Base-by-base conservation (phyloP, 2,329 filamentous ascomycete genomes). In the Nannizziopsis barbatae region DNA sequence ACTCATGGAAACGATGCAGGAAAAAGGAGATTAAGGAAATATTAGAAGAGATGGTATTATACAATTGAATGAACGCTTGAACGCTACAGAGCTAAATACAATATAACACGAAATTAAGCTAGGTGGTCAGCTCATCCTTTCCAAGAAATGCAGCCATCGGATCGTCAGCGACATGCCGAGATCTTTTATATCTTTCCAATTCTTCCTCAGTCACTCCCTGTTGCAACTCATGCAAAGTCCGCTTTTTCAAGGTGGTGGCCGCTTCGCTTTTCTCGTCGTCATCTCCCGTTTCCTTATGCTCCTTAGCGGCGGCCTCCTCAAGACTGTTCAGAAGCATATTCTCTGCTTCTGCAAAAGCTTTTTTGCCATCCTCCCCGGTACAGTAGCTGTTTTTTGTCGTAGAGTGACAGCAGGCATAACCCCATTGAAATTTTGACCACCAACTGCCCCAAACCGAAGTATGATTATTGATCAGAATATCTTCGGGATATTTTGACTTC, bases 311-410 rank as follows among this genome's bases (percentile, higher is more conserved):
- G 14, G 45, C 50, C 6, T 41, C 33, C 15, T 57, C 52, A n/a
- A 52, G 54, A 10, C 59, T 60, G 15, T 67, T 59, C n/a, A 79
- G 58, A 47, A 75, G 64, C 63, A 81, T 69, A 30, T 72, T 71
- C 55, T 92, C 81, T 0, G 86, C 81, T 49, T 85, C 83, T 57
- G 89, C 82, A 66, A 86, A 88, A 1, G 87, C 89, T 52, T 70
- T 71, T 64, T 81, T 93, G 32, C 92, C 92, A 50, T 85, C 86
- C 52, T 92, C 86, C 20, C 92, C 92, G 0, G 90, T 96, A 65
- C 92, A 98, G 61, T 96, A 98, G 60, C 88, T 95, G 67, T 98
- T 96, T 69, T 94, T 95, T 53, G 94, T 79, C 17, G 81, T 83
- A 0, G 88, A 95, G 64, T 93, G 88, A 71, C 92, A 98, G 66